These are phyloP conservation scores for Calonectria pseudoreteaudii DNA, from an alignment of 2,329 filamentous ascomycete genomes.

Conservation along the genomic window DNA sequence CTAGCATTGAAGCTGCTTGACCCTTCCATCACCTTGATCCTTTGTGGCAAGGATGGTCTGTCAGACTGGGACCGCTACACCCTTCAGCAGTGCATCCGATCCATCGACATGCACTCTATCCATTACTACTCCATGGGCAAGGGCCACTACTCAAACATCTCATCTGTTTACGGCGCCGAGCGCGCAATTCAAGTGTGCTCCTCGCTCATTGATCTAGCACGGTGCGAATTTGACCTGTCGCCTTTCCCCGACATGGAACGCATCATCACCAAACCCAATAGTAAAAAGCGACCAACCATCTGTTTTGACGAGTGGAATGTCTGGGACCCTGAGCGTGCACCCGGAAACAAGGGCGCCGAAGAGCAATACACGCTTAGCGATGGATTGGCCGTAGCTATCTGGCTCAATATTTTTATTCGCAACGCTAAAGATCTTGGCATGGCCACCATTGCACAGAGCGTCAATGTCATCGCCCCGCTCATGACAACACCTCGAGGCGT, in stretches of 20 bases:
- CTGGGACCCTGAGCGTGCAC: slow-evolving; percentile 78
- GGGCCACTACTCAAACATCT: slow-evolving; percentile 79
- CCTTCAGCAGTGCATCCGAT: slow-evolving; percentile 26
- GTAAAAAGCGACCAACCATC: slow-evolving; percentile 70
- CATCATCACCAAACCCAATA: slow-evolving; percentile 70
- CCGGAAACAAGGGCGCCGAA: slow-evolving; percentile 78
- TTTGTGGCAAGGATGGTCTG: slow-evolving; percentile 78
- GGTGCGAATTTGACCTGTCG: slow-evolving; percentile 30
- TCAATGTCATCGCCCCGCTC: slow-evolving; percentile 81
- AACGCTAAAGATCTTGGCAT: slow-evolving; percentile 78
- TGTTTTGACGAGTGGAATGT: slow-evolving; percentile 90
- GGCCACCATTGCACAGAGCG: slow-evolving; percentile 80
- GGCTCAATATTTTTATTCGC: slow-evolving; percentile 80
- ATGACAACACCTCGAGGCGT: slow-evolving; percentile 75
- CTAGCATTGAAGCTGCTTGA: slow-evolving; percentile 74
- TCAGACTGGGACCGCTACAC: slow-evolving; percentile 77
- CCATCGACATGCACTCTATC: slow-evolving; percentile 74
- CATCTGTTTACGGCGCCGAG: slow-evolving; percentile 76
- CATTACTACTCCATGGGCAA: slow-evolving; percentile 72
- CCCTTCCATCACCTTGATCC: slow-evolving; percentile 73
- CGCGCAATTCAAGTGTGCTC: slow-evolving; percentile 77
- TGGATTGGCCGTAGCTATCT: slow-evolving; percentile 77
- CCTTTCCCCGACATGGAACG: slow-evolving; percentile 61
- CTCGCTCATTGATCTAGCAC: slow-evolving; percentile 69
- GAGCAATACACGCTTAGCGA: slow-evolving; percentile 80